Percentiles rank a stretch among this genome's conserved stretches.
phyloP scores from a whole-genome alignment of 495 filamentous ascomycete genomes.

The Aspergillus heteromorphus region DNA sequence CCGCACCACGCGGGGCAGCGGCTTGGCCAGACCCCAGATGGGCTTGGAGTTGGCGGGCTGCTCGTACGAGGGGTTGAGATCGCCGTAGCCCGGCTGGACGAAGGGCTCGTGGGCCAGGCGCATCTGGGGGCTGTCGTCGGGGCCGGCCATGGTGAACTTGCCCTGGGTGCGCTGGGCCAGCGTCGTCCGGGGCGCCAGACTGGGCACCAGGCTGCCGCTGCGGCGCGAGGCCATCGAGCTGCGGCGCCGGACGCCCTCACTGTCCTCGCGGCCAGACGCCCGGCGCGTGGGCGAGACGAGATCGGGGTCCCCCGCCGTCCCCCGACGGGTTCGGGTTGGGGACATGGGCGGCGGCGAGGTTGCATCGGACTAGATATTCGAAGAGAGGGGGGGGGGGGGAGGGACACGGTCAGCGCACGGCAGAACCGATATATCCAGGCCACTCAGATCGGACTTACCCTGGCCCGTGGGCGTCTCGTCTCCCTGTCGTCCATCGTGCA shows the following conservation, averaged over 20 bases:
- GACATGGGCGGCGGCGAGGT: neutral
- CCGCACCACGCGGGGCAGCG: conserved; percentile 44
- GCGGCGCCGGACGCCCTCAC: conserved; percentile 15
- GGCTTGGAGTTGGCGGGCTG: conserved; percentile 36
- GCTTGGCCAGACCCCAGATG: conserved; percentile 45
- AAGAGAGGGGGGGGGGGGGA: no score
- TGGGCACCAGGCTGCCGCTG: conserved; percentile 17
- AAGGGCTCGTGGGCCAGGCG: conserved; percentile 35
- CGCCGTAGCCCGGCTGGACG: conserved; percentile 38
- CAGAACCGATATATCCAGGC: neutral
- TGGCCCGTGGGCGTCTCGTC: conserved; percentile 1
- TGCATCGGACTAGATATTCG: conserved; percentile 3
- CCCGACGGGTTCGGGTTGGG: neutral
- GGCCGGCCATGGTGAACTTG: conserved; percentile 34
- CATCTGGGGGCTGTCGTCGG: conserved; percentile 32
- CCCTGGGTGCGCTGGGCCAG: conserved; percentile 29
- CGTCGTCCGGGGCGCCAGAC: conserved; percentile 25
- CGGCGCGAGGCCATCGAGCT: conserved; percentile 11
- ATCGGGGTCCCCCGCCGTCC: neutral
- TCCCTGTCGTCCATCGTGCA: neutral
- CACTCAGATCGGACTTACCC: neutral
- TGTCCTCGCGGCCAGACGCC: neutral
- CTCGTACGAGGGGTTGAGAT: conserved; percentile 44
- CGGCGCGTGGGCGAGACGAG: conserved; percentile 14
- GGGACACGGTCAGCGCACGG: neutral